A percentile compares a stretch with the other conserved stretches of the same genome.
phyloP scores from a whole-genome alignment of 257 asterid species.

The Solanum rostratum region DNA sequence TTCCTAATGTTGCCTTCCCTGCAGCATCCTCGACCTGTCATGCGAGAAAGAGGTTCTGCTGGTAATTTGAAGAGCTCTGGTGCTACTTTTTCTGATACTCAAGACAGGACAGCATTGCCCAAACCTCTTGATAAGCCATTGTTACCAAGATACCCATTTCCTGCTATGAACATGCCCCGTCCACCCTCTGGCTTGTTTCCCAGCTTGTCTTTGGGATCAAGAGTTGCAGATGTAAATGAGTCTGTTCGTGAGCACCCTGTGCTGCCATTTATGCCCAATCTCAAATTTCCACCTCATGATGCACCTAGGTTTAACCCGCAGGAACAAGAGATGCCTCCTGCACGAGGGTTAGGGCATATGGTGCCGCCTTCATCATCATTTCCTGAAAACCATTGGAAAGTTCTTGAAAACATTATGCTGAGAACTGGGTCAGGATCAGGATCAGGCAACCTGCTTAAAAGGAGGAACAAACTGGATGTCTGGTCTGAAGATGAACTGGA shows the following conservation, averaged over 20 bases:
- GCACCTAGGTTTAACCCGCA: conserved; percentile 39
- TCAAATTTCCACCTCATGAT: conserved; percentile 44
- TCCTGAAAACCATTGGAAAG: conserved; percentile 82
- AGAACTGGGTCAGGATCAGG: conserved; percentile 77
- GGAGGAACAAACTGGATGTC: conserved; percentile 42
- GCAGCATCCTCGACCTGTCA: conserved; percentile 41
- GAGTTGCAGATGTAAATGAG: conserved; percentile 34
- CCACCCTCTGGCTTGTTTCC: conserved; percentile 54
- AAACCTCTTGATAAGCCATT: conserved; percentile 65
- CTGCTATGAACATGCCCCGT: conserved; percentile 30
- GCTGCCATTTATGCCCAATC: conserved; percentile 61
- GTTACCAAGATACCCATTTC: conserved; percentile 55
- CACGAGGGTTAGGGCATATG: conserved; percentile 45
- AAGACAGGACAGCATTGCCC: conserved; percentile 58
- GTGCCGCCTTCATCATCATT: conserved; percentile 48
- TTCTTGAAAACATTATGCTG: conserved; percentile 61
- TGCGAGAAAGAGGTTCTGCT: conserved; percentile 52
- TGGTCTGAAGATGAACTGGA: conserved; percentile 99
- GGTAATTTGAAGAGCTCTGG: conserved; percentile 35
- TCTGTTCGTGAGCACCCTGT: conserved; percentile 34
- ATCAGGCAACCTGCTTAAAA: conserved; percentile 34
- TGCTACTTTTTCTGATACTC: conserved; percentile 44
- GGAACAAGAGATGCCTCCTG: conserved; percentile 47
- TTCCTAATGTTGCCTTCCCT: conserved; percentile 6
- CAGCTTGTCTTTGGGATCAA: conserved; percentile 68